Evolutionary conservation across 1,139 yeast genomes (phyloP).

Genomic region (Taphrina wiesneri): DNA sequence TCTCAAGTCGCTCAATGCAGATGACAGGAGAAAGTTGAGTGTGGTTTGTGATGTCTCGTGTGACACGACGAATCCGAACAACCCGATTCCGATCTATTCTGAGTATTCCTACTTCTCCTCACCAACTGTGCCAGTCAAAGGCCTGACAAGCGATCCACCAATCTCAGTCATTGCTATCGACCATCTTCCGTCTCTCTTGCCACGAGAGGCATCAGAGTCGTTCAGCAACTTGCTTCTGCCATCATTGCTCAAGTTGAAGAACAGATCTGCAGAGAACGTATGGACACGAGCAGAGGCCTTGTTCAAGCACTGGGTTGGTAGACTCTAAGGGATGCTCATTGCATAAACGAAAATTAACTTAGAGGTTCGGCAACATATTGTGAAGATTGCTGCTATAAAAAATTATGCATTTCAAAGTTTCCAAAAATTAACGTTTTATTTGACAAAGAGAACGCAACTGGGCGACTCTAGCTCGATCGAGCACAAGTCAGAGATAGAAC

Average conservation of each 20-base stretch:
- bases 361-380: no score
- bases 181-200: conserved; percentile 90
- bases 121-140: conserved; percentile 83
- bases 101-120: conserved; percentile 85
- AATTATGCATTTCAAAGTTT: not conserved
- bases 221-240: conserved; percentile 86
- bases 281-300: conserved; percentile 87
- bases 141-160: conserved; percentile 71
- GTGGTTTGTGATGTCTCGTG: conserved; percentile 97
- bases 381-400: not conserved
- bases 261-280: conserved; percentile 78
- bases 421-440: not conserved
- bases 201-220: conserved; percentile 94
- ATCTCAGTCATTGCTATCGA: conserved; percentile 93
- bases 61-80: conserved; percentile 97
- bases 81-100: conserved; percentile 90
- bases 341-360: no score
- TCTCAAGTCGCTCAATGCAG: conserved; percentile 51
- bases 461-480: not conserved
- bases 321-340: conserved; percentile 34
- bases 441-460: conserved; percentile 4
- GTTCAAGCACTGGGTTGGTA: conserved; percentile 71
- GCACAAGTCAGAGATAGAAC: not conserved
- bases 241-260: conserved; percentile 76
- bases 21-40: conserved; percentile 78